Conservation (phyloP, 2,329 filamentous ascomycete genomes). For the Sporothrix brunneoviolacea region DNA sequence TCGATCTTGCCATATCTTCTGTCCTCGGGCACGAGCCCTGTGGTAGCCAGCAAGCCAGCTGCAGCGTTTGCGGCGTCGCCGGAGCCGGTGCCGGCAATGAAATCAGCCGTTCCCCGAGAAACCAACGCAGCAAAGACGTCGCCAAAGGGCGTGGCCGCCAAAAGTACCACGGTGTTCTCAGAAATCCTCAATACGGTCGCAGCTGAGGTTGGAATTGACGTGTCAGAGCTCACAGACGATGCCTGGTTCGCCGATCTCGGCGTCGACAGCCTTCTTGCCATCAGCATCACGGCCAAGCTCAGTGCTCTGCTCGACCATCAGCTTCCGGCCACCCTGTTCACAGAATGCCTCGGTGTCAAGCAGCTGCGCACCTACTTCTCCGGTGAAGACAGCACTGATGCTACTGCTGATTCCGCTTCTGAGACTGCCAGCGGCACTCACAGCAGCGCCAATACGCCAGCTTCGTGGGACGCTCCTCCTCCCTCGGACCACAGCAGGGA, state of each 20-base stretch:
- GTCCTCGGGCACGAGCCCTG: background rate
- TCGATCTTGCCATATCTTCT: conserved; percentile 20
- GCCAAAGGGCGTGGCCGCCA: background rate
- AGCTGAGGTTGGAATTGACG: conserved; percentile 50
- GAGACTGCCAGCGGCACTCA: background rate
- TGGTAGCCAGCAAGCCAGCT: background rate
- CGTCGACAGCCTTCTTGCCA: conserved; percentile 23
- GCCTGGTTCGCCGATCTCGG: conserved; percentile 29
- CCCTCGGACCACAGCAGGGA: background rate
- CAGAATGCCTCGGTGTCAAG: background rate
- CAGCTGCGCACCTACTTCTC: background rate
- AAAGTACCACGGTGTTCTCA: background rate
- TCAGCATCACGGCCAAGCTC: conserved; percentile 5
- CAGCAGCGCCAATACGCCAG: background rate
- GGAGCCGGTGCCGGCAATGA: too few relatives aligned
- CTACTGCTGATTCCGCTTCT: too few relatives aligned
- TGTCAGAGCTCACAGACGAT: conserved; percentile 36
- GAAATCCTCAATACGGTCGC: conserved; percentile 34
- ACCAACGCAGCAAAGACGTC: conserved; percentile 14
- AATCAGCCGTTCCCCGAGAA: conserved; percentile 8
- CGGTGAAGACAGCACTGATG: background rate
- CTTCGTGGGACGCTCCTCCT: background rate
- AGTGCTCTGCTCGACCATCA: background rate
- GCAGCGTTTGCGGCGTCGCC: conserved; percentile 3
- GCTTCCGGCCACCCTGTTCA: background rate